These are phyloP conservation scores for Eutypella sp. DNA, from an alignment of 2,329 filamentous ascomycete genomes.

Conservation along the genomic window DNA sequence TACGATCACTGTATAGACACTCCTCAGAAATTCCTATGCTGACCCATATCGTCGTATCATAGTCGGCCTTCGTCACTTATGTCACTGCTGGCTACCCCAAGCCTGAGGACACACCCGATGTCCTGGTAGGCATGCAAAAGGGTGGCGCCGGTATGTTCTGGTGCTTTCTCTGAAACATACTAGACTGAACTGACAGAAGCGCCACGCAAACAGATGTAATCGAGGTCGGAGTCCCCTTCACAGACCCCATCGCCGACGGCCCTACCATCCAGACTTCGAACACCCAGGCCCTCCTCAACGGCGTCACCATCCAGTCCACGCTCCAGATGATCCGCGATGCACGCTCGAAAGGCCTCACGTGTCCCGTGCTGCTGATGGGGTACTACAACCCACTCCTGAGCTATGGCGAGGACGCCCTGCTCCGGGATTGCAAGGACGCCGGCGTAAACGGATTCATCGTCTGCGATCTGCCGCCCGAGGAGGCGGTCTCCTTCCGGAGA, in stretches of 20 bases:
- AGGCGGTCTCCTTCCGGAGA: slow-evolving; percentile 86
- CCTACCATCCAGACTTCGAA: slow-evolving; percentile 96
- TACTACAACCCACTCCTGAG: slow-evolving; percentile 96
- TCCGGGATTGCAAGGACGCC: slow-evolving; percentile 76
- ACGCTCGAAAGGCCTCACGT: slow-evolving; percentile 68
- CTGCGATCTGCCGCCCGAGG: slow-evolving; percentile 91
- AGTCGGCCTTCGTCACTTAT: slow-evolving; percentile 89
- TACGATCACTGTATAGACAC: too few relatives aligned
- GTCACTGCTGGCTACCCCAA: slow-evolving; percentile 91
- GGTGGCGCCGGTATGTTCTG: slow-evolving; percentile 72
- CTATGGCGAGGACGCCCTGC: slow-evolving; percentile 87
- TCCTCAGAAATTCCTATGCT: slow-evolving; percentile 9
- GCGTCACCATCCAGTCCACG: slow-evolving; percentile 74
- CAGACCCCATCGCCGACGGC: slow-evolving; percentile 95
- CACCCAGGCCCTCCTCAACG: slow-evolving; percentile 82
- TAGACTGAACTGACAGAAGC: neutral
- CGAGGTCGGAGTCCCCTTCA: slow-evolving; percentile 93
- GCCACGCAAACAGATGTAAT: slow-evolving; percentile 65
- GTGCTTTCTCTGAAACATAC: slow-evolving; percentile 1
- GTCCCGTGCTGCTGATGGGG: slow-evolving; percentile 91
- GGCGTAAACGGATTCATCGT: slow-evolving; percentile 96
- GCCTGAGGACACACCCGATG: slow-evolving; percentile 73
- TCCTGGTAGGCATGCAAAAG: slow-evolving; percentile 84
- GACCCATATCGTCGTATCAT: slow-evolving; percentile 13
- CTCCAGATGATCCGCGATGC: slow-evolving; percentile 82